Base-by-base conservation (phyloP, 2,329 filamentous ascomycete genomes). In the Hypoxylon sp. region DNA sequence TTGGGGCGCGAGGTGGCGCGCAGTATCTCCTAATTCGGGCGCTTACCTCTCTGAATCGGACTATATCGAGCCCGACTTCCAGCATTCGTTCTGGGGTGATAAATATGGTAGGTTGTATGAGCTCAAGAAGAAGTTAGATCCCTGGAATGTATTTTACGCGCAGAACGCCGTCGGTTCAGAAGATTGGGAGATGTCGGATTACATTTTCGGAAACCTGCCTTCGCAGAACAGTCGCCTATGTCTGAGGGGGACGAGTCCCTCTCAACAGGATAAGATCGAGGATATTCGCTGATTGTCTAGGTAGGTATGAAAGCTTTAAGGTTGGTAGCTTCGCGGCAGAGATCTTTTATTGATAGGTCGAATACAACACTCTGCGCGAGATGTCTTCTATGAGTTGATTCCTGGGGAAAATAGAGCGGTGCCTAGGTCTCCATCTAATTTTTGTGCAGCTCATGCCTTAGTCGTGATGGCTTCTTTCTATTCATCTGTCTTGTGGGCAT, bases 141-240 rank as follows among this genome's bases (percentile, higher is more conserved):
- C 79, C n/a, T 73, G 72, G 25, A 75, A 76, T 5, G 52, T 81
- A 0, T 79, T 81, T 25, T 80, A 79, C 49, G 75, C 77, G 5
- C 75, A 77, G 32, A 79, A 76, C 17, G 79, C 78, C 17, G 79
- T 81, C 6, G 80, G 80, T 0, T 78, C 76, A 5, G 80, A 81
- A 65, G 74, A 80, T 43, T 82, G 80, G 76, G 72, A 78, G 66
- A 74, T 74, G 72, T 71, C 70, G 10, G 73, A 72, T 19, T 69
- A 59, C 23, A 69, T 76, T n/a, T 72, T 75, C 45, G 73, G 73
- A 4, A 72, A 68, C 19, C 41, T 76, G 59, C 74, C 74, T 5
- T 73, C 72, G 25, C 74, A 76, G 59, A 75, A 75, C 45, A 73
- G 74, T 46, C 73, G 69, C 2, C 46, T 76, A 30, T 76, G 74